These are phyloP conservation scores for Asterochloris sp. DNA, from an alignment of 139 green algal genomes.

Conservation along the genomic window DNA sequence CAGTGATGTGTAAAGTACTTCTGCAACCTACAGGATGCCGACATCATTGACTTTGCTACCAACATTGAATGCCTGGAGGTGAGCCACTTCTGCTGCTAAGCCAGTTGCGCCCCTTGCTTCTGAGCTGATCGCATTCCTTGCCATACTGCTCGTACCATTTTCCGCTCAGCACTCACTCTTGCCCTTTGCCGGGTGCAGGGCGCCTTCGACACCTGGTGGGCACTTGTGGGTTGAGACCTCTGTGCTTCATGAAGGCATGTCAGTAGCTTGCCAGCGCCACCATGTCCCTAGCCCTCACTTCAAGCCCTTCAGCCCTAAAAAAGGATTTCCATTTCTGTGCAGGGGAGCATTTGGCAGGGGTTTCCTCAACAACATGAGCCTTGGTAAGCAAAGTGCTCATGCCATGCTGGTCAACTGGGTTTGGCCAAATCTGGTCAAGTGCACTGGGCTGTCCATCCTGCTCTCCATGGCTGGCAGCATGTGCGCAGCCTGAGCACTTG, in stretches of 20 bases:
- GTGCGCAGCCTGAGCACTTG: too few relatives aligned
- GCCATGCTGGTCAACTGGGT: neutral
- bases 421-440: too few relatives aligned
- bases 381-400: neutral
- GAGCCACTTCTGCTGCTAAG: too few relatives aligned
- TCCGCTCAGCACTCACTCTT: too few relatives aligned
- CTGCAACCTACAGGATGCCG: neutral
- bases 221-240: conserved; percentile 17
- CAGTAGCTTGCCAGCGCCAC: neutral
- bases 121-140: too few relatives aligned
- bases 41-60: conserved; percentile 27
- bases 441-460: too few relatives aligned
- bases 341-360: neutral
- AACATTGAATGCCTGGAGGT: conserved; percentile 40
- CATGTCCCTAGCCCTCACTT: neutral
- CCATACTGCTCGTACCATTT: too few relatives aligned
- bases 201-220: conserved; percentile 34
- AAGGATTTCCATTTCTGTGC: neutral
- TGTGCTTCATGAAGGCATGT: neutral
- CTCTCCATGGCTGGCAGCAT: too few relatives aligned
- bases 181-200: neutral
- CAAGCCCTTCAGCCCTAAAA: neutral
- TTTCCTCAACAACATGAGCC: conserved; percentile 10
- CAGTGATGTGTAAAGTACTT: neutral
- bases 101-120: too few relatives aligned